A percentile compares a stretch with the other conserved stretches of the same genome.
Evolutionary conservation across 305 asterid genomes (phyloP).

Genomic region (Caryopteris hybrid): DNA sequence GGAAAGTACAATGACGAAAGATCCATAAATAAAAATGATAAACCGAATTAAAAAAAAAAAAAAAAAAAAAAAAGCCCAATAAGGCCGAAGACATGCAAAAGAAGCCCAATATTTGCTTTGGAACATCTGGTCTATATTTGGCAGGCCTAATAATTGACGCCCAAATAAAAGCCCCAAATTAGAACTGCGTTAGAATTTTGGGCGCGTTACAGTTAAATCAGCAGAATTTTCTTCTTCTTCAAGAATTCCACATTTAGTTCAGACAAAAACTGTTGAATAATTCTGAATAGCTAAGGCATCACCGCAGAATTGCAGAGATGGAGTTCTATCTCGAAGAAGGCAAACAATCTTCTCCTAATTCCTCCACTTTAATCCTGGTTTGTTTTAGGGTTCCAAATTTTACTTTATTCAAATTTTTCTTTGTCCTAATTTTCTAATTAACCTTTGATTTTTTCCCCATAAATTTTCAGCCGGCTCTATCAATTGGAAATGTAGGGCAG

Average conservation of each 20-base stretch:
- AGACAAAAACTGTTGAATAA: background rate
- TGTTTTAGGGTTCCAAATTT: conserved; percentile 23
- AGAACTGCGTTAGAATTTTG: background rate
- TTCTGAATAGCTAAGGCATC: background rate
- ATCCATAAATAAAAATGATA: too few relatives aligned
- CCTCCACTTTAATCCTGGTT: conserved; percentile 62
- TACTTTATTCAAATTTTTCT: background rate
- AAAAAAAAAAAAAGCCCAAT: too few relatives aligned
- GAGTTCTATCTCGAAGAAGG: conserved; percentile 61
- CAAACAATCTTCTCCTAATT: conserved; percentile 32
- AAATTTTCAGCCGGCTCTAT: conserved; percentile 85
- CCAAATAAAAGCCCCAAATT: background rate
- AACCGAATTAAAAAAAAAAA: too few relatives aligned
- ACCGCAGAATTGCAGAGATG: conserved; percentile 27
- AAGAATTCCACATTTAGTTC: conserved; percentile 10
- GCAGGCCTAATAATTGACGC: background rate
- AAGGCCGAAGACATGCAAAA: too few relatives aligned
- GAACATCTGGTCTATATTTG: too few relatives aligned
- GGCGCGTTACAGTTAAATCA: conserved; percentile 14
- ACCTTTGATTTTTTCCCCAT: background rate
- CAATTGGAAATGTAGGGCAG: conserved; percentile 96
- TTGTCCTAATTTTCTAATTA: background rate
- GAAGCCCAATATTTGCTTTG: too few relatives aligned
- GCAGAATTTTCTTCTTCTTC: conserved; percentile 26
- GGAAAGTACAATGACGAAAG: too few relatives aligned